A percentile compares a stretch with the other conserved stretches of the same genome.
phyloP scores from a whole-genome alignment of 352 stramenopile species.

The Phytopythium chamaehyphon region DNA sequence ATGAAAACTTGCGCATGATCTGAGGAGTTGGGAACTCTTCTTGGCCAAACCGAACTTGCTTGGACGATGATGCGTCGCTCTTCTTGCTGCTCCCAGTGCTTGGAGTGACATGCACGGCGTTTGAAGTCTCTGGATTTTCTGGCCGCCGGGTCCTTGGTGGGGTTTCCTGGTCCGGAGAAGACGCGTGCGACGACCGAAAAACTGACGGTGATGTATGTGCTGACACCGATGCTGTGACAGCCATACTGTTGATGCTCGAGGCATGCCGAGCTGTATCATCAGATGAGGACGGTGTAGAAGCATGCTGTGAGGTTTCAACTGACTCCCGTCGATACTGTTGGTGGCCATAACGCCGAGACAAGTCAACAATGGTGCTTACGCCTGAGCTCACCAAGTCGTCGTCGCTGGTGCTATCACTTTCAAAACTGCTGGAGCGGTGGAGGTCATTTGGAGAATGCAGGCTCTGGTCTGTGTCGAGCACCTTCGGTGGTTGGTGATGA shows the following conservation, averaged over 20 bases:
- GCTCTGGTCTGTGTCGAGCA: background rate
- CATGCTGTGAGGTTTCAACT: conserved; percentile 1
- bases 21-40: conserved; percentile 53
- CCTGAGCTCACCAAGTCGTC: background rate
- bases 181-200: background rate
- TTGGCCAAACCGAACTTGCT: conserved; percentile 52
- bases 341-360: too few species aligned
- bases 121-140: too few species aligned
- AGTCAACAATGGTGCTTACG: background rate
- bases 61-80: conserved; percentile 23
- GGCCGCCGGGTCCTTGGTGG: background rate
- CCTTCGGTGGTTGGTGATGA: background rate
- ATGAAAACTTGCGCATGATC: conserved; percentile 56
- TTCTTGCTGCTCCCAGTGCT: conserved; percentile 54
- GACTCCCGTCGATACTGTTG: background rate
- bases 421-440: background rate
- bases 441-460: background rate
- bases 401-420: background rate
- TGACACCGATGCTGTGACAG: background rate
- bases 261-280: conserved; percentile 1
- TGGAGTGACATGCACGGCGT: conserved; percentile 14
- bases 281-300: conserved; percentile 3
- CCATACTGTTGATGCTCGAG: conserved; percentile 2
- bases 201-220: conserved; percentile 1
- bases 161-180: background rate